Evolutionary conservation across 1,284 basidiomycete species (phyloP).

Genomic region (Hypsizygus ulmarius): DNA sequence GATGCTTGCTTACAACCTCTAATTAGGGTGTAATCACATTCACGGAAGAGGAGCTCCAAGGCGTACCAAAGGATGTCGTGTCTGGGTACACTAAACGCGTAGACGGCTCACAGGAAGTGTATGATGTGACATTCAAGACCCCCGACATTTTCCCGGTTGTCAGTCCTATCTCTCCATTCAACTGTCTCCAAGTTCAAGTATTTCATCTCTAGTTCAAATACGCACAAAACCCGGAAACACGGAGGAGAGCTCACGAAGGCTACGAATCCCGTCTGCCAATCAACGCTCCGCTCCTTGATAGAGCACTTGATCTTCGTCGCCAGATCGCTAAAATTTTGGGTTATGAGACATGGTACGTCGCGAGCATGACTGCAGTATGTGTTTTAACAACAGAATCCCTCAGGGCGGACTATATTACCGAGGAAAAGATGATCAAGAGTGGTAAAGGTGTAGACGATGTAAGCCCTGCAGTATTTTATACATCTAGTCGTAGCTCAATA

Average conservation of each 20-base stretch:
- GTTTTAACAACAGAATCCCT: neutral
- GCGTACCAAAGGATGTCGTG: slow-evolving; percentile 74
- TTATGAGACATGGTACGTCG: slow-evolving; percentile 62
- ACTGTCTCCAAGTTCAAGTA: slow-evolving; percentile 1
- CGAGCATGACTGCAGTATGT: neutral
- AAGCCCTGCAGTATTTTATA: slow-evolving; percentile 11
- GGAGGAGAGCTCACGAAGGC: slow-evolving; percentile 60
- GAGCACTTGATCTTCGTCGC: slow-evolving; percentile 65
- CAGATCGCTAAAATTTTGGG: slow-evolving; percentile 64
- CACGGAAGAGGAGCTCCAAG: slow-evolving; percentile 70
- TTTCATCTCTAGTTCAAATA: slow-evolving; percentile 64
- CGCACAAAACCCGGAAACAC: slow-evolving; percentile 67
- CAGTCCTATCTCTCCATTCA: slow-evolving; percentile 23
- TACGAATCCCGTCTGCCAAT: slow-evolving; percentile 64
- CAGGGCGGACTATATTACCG: slow-evolving; percentile 75
- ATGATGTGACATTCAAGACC: slow-evolving; percentile 62
- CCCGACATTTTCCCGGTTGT: slow-evolving; percentile 79
- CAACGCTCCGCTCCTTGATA: slow-evolving; percentile 69
- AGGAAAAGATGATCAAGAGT: slow-evolving; percentile 82
- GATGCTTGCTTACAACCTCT: slow-evolving; percentile 5
- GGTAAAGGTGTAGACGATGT: slow-evolving; percentile 56
- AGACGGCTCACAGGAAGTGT: slow-evolving; percentile 54
- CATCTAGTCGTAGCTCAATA: neutral
- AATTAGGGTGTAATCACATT: slow-evolving; percentile 61
- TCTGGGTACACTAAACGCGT: slow-evolving; percentile 69